Conservation (phyloP, 345 rosid species). For the Lepidium africanum region DNA sequence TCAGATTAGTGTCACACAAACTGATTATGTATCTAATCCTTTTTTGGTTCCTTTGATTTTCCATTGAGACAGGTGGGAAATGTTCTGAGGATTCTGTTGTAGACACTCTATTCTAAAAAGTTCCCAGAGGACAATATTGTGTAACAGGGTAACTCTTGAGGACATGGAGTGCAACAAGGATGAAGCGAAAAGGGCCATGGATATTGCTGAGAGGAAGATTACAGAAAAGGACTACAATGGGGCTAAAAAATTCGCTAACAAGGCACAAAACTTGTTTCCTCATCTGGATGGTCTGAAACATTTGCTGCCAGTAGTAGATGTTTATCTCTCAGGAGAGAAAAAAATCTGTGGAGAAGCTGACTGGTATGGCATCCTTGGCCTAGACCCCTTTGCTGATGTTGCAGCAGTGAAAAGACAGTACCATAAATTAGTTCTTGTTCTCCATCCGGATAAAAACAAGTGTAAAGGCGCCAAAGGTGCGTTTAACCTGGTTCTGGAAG, state of each 20-base stretch:
- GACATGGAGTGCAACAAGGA: constrained; percentile 89
- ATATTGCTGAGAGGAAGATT: constrained; percentile 80
- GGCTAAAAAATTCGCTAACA: constrained; percentile 64
- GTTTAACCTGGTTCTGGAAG: constrained; percentile 61
- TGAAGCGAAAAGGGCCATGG: constrained; percentile 79
- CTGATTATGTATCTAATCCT: neutral
- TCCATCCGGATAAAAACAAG: constrained; percentile 93
- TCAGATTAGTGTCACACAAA: neutral
- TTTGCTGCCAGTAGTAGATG: constrained; percentile 53
- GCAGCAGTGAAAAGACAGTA: constrained; percentile 61
- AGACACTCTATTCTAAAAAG: neutral
- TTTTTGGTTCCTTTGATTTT: neutral
- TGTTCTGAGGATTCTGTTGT: constrained; percentile 6
- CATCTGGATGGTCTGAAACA: constrained; percentile 59
- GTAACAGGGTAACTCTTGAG: neutral
- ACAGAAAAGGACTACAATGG: constrained; percentile 57
- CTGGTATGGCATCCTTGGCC: constrained; percentile 77
- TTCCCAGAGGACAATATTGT: neutral
- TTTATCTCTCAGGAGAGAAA: constrained; percentile 59
- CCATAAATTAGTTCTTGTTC: constrained; percentile 54
- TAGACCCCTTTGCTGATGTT: constrained; percentile 52
- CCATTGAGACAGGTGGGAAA: constrained; percentile 5
- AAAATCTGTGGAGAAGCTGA: constrained; percentile 55
- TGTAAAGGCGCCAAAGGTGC: constrained; percentile 86
- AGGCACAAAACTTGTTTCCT: constrained; percentile 77